Evolutionary conservation across 1,284 basidiomycete genomes (phyloP).

Genomic region (Trichosporon inkin): DNA sequence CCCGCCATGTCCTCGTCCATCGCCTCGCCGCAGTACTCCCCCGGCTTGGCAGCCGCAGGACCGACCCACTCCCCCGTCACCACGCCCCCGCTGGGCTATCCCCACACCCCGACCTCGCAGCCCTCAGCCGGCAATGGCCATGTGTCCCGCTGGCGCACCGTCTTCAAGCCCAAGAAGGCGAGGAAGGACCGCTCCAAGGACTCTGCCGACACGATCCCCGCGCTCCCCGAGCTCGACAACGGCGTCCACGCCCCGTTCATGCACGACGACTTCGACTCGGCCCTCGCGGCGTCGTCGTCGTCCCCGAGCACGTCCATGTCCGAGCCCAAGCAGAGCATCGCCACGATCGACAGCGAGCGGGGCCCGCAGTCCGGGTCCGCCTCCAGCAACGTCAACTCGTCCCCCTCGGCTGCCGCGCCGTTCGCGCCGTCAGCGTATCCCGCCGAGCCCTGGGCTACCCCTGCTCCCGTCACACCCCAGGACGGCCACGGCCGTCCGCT

Average conservation of each 20-base stretch:
- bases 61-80: background rate
- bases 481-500: conserved; percentile 16
- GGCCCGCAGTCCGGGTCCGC: conserved; percentile 7
- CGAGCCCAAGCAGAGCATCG: conserved; percentile 7
- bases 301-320: conserved; percentile 10
- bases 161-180: conserved; percentile 14
- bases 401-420: background rate
- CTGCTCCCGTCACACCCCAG: background rate
- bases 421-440: conserved; percentile 20
- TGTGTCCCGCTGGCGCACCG: conserved; percentile 12
- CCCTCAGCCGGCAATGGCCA: conserved; percentile 7
- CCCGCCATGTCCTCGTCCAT: conserved; percentile 16
- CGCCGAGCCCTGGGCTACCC: conserved; percentile 17
- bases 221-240: conserved; percentile 20
- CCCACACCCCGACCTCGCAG: background rate
- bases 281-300: conserved; percentile 4
- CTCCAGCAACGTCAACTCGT: conserved; percentile 13
- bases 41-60: background rate
- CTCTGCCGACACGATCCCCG: conserved; percentile 10
- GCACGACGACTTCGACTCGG: conserved; percentile 17
- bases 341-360: conserved; percentile 9
- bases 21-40: conserved; percentile 11
- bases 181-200: conserved; percentile 6
- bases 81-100: background rate
- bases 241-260: conserved; percentile 15